A percentile compares a stretch with the other conserved stretches of the same genome.
These are phyloP conservation scores for Xylariaceae sp. DNA, from an alignment of 2,329 filamentous ascomycete species.

Conservation along the genomic window DNA sequence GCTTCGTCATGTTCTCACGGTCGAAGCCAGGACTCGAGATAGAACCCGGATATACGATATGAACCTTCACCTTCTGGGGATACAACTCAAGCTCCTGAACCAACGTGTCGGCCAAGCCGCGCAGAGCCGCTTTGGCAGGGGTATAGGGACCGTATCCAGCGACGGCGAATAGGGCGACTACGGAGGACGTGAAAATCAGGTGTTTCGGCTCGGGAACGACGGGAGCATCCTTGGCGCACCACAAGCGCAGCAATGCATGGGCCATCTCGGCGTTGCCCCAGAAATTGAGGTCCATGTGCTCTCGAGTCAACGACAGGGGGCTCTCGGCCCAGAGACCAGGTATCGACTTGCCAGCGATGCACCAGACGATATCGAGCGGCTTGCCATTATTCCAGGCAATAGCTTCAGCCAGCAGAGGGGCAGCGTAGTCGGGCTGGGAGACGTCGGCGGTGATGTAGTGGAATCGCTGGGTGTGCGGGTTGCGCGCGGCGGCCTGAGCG, in stretches of 20 bases:
- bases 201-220: constrained; percentile 57
- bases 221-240: constrained; percentile 54
- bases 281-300: constrained; percentile 91
- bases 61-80: constrained; percentile 73
- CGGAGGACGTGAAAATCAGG: constrained; percentile 81
- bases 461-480: constrained; percentile 68
- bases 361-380: constrained; percentile 84
- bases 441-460: constrained; percentile 81
- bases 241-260: constrained; percentile 69
- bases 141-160: constrained; percentile 80
- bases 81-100: constrained; percentile 82
- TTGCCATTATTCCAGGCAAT: constrained; percentile 70
- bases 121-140: constrained; percentile 79
- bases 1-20: constrained; percentile 73
- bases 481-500: constrained; percentile 58
- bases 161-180: constrained; percentile 68
- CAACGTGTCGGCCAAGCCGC: constrained; percentile 75
- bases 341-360: constrained; percentile 68
- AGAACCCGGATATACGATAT: constrained; percentile 77
- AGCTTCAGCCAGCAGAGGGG: constrained; percentile 63
- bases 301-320: constrained; percentile 58
- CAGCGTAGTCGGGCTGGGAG: constrained; percentile 62
- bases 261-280: constrained; percentile 83
- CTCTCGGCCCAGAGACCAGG: constrained; percentile 76
- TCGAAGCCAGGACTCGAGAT: constrained; percentile 73